These are phyloP conservation scores for Coemansia sp. DNA, from an alignment of 192 early-diverging fungal genomes.

Conservation along the genomic window DNA sequence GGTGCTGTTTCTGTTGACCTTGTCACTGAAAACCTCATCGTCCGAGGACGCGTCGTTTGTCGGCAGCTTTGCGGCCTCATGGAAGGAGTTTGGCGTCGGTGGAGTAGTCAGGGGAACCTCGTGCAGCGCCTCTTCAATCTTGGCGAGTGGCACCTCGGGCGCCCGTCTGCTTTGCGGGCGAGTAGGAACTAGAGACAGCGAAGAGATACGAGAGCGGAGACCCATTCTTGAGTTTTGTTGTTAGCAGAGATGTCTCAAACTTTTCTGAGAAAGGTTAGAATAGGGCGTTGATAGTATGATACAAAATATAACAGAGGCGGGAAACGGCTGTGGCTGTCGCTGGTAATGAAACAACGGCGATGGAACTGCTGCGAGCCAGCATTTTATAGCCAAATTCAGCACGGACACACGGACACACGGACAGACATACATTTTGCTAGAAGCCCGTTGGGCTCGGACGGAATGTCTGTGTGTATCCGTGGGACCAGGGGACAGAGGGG, in stretches of 20 bases:
- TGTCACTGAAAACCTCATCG: background rate
- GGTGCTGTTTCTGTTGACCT: too few species aligned
- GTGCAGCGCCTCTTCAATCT: background rate
- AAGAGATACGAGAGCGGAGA: slow-evolving; percentile 14
- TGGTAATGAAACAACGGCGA: too few species aligned
- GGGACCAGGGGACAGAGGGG: too few species aligned
- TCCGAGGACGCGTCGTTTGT: background rate
- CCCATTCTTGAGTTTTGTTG: slow-evolving; percentile 2
- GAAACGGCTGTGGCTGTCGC: too few species aligned
- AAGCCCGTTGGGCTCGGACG: too few species aligned
- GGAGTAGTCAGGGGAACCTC: slow-evolving; percentile 2
- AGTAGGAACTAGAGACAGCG: slow-evolving; percentile 12
- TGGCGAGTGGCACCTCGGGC: background rate
- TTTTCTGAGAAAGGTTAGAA: background rate
- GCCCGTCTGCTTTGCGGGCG: background rate
- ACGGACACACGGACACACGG: too few species aligned
- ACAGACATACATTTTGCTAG: too few species aligned
- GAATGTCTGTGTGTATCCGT: too few species aligned
- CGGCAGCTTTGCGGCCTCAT: slow-evolving; percentile 1
- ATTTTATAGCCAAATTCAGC: too few species aligned
- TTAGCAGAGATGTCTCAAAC: too few species aligned
- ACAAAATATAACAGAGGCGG: background rate
- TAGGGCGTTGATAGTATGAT: background rate
- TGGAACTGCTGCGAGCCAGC: too few species aligned
- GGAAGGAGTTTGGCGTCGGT: slow-evolving; percentile 40